These are phyloP conservation scores for Arthroderma sp. DNA, from an alignment of 2,329 filamentous ascomycete species.

Conservation along the genomic window DNA sequence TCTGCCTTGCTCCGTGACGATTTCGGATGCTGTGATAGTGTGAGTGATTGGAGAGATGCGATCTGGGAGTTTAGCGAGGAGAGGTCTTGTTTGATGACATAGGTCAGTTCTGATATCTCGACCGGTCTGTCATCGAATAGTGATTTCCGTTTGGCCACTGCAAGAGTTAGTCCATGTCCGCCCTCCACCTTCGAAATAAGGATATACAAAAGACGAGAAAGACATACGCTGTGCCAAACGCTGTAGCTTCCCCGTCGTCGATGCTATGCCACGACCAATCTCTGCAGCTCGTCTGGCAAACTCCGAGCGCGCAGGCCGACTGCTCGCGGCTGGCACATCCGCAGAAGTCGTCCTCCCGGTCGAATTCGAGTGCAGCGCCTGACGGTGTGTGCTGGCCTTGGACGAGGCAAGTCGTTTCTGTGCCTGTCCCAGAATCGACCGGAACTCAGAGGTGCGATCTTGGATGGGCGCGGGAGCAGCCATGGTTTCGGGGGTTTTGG, in stretches of 20 bases:
- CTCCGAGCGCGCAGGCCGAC: slow-evolving; percentile 54
- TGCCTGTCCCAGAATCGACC: slow-evolving; percentile 73
- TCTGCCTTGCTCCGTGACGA: slow-evolving; percentile 38
- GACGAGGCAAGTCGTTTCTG: slow-evolving; percentile 65
- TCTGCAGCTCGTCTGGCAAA: slow-evolving; percentile 86
- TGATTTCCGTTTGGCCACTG: slow-evolving; percentile 88
- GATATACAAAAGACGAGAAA: too few relatives aligned
- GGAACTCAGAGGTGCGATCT: slow-evolving; percentile 93
- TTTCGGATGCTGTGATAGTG: slow-evolving; percentile 62
- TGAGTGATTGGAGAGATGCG: slow-evolving; percentile 63
- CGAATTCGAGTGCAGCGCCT: slow-evolving; percentile 60
- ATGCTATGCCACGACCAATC: slow-evolving; percentile 81
- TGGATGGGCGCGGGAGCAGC: slow-evolving; percentile 65
- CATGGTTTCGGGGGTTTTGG: slow-evolving; percentile 19
- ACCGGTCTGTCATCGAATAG: slow-evolving; percentile 94
- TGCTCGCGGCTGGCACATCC: background rate
- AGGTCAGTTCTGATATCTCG: slow-evolving; percentile 93
- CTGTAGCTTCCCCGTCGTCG: slow-evolving; percentile 89
- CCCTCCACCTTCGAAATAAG: too few relatives aligned
- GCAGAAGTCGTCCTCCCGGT: slow-evolving; percentile 28
- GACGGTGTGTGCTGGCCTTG: slow-evolving; percentile 67
- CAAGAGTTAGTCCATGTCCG: slow-evolving; percentile 5
- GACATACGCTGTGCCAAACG: slow-evolving; percentile 68
- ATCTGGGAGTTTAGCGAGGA: slow-evolving; percentile 79
- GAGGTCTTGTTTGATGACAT: slow-evolving; percentile 95